Evolutionary conservation across 306 rosid species (phyloP).

Genomic region (Astragalus glycyphyllos): DNA sequence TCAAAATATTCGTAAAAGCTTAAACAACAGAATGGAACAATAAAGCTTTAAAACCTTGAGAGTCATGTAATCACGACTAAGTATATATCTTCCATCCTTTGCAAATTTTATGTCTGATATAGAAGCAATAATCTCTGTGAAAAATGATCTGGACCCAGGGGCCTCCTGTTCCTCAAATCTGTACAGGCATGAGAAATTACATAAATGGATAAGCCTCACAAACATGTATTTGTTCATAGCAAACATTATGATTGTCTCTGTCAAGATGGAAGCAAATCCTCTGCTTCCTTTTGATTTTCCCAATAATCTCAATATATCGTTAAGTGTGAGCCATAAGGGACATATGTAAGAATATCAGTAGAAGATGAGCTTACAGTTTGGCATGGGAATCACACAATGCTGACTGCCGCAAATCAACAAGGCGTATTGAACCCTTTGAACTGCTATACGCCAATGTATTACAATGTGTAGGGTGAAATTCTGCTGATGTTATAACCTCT

Average conservation of each 20-base stretch:
- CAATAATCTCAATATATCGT: background rate
- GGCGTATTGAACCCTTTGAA: constrained; percentile 97
- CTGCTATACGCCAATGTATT: constrained; percentile 96
- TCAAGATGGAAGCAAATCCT: constrained; percentile 3
- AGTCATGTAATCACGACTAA: constrained; percentile 99
- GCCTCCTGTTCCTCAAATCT: constrained; percentile 98
- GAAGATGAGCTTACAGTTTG: constrained; percentile 69
- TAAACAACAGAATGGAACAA: constrained; percentile 30
- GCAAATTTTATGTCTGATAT: constrained; percentile 94
- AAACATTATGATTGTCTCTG: background rate
- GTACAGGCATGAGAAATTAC: constrained; percentile 38
- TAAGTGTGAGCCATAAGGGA: background rate
- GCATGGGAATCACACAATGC: constrained; percentile 97
- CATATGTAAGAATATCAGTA: constrained; percentile 19
- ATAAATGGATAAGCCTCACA: too few relatives aligned
- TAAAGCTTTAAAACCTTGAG: constrained; percentile 72
- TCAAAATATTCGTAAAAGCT: constrained; percentile 26
- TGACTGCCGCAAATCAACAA: constrained; percentile 96
- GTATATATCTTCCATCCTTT: constrained; percentile 90
- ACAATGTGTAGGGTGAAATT: constrained; percentile 97
- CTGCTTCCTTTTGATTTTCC: background rate
- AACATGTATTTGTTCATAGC: too few relatives aligned
- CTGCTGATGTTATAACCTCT: constrained; percentile 99
- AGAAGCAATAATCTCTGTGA: constrained; percentile 98
- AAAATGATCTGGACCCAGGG: constrained; percentile 96